These are phyloP conservation scores for Mimosa bimucronata DNA, from an alignment of 306 rosid genomes.

Conservation along the genomic window DNA sequence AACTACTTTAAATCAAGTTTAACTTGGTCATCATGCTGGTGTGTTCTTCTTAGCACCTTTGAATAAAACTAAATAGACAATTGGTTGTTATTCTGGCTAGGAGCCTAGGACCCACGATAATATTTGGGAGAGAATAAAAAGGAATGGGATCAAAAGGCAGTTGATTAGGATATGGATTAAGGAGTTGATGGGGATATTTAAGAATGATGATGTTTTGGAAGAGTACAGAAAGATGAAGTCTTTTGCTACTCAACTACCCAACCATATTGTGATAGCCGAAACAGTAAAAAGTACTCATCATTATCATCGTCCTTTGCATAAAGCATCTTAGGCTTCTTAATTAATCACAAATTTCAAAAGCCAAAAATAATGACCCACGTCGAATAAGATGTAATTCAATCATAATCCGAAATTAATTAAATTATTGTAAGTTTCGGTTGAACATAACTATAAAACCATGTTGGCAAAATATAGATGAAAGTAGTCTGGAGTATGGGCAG, in stretches of 20 bases:
- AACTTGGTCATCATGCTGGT: not conserved
- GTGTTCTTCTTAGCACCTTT: not conserved
- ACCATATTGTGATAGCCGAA: slow-evolving; percentile 53
- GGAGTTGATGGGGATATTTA: slow-evolving; percentile 40
- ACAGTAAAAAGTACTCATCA: slow-evolving; percentile 50
- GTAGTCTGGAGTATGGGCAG: not conserved
- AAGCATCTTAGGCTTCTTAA: slow-evolving; percentile 56
- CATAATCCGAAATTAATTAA: not conserved
- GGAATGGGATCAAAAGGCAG: not conserved
- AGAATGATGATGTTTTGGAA: slow-evolving; percentile 46
- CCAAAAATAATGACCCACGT: not conserved
- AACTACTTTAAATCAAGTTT: not conserved
- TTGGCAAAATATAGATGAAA: not conserved
- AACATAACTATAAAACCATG: not conserved
- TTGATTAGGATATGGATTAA: slow-evolving; percentile 39
- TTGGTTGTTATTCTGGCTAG: slow-evolving; percentile 3
- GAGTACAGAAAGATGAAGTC: slow-evolving; percentile 50
- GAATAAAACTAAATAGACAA: not conserved
- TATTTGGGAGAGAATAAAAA: slow-evolving; percentile 10
- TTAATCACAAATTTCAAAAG: slow-evolving; percentile 32
- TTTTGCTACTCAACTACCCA: slow-evolving; percentile 81
- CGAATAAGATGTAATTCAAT: not conserved
- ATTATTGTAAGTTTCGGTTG: not conserved
- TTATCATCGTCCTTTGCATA: slow-evolving; percentile 45
- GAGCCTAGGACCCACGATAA: slow-evolving; percentile 12